Evolutionary conservation across 345 rosid species (phyloP).

Genomic region (Excoecaria agallocha): DNA sequence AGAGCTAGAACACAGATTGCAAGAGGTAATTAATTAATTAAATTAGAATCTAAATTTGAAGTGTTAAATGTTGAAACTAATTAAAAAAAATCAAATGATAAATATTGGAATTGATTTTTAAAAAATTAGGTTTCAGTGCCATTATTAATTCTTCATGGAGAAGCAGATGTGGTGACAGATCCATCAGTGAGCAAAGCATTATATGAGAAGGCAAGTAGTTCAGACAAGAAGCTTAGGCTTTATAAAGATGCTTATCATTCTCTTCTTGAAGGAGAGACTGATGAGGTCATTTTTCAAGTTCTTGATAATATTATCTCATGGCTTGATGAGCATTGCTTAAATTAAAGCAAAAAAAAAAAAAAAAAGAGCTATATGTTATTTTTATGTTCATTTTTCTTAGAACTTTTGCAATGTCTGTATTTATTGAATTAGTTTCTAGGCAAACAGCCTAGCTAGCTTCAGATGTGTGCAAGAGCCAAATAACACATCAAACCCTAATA

Average conservation of each 20-base stretch:
- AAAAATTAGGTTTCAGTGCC: constrained; percentile 66
- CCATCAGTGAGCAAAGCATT: constrained; percentile 81
- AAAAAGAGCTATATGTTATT: no score
- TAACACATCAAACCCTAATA: no score
- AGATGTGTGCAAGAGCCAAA: no score
- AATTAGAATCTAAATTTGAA: no score
- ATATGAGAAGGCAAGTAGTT: constrained; percentile 67
- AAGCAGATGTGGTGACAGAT: constrained; percentile 74
- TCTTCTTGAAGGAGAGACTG: constrained; percentile 90
- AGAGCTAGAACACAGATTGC: constrained; percentile 60
- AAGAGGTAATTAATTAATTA: constrained; percentile 47
- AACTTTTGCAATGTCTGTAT: no score
- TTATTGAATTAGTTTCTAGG: no score
- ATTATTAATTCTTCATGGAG: constrained; percentile 78
- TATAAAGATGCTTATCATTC: constrained; percentile 74
- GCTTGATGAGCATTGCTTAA: constrained; percentile 55
- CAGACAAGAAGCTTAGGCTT: constrained; percentile 71
- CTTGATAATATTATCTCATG: constrained; percentile 68
- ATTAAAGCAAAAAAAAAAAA: no score
- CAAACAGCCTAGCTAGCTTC: no score
- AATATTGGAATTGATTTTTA: background rate
- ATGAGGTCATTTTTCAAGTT: constrained; percentile 67
- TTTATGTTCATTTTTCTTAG: no score
- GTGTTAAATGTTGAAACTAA: no score
- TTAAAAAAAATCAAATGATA: no score